phyloP scores from a whole-genome alignment of 106 monocot genomes.

The Phalaenopsis equestris region DNA sequence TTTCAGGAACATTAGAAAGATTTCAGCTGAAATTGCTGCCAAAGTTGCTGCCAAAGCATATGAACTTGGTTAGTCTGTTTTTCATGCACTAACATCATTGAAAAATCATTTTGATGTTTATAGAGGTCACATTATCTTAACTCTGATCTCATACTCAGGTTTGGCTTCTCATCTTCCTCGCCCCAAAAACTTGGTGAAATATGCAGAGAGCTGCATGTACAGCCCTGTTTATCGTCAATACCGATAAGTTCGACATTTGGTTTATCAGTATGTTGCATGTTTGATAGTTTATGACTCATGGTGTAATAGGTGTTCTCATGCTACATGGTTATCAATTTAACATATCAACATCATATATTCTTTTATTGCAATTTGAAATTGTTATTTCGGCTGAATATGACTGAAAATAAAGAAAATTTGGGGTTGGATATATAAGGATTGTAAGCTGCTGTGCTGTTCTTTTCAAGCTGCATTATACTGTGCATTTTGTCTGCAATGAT shows the following conservation, averaged over 20 bases:
- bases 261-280: not conserved
- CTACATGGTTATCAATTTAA: not conserved
- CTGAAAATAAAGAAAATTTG: too few species aligned
- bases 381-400: not conserved
- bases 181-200: conserved; percentile 59
- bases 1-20: conserved; percentile 65
- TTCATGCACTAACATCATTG: not conserved
- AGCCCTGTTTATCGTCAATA: conserved; percentile 68
- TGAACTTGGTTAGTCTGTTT: conserved; percentile 39
- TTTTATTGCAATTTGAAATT: not conserved
- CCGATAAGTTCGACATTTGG: conserved; percentile 13
- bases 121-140: not conserved
- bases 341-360: not conserved
- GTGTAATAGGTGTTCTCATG: not conserved
- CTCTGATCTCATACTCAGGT: conserved; percentile 24
- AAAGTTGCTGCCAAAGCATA: conserved; percentile 78
- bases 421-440: too few species aligned
- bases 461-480: too few species aligned
- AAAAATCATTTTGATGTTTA: not conserved
- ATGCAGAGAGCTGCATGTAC: conserved; percentile 98
- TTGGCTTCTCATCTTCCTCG: conserved; percentile 65
- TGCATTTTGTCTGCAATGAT: too few species aligned
- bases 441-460: too few species aligned
- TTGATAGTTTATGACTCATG: not conserved
- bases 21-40: conserved; percentile 71